Percentiles rank a stretch among this genome's conserved stretches.
These are phyloP conservation scores for Kwoniella mangroviensis DNA, from an alignment of 768 basidiomycete genomes.

Conservation along the genomic window DNA sequence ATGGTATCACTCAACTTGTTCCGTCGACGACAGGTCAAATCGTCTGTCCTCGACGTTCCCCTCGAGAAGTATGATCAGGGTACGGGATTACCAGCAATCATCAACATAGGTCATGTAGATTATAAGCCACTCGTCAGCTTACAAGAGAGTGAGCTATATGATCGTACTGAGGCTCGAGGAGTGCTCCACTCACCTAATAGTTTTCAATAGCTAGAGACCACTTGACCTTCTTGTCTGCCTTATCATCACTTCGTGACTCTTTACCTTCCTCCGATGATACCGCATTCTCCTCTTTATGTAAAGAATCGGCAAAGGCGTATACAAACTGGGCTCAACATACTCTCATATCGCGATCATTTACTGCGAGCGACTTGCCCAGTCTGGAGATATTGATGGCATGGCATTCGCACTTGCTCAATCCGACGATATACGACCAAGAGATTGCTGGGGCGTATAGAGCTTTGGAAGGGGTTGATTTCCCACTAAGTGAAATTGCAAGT, in stretches of 20 bases:
- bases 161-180: not conserved
- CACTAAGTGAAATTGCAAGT: constrained; percentile 18
- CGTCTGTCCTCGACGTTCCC: constrained; percentile 7
- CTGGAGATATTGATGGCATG: constrained; percentile 40
- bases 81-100: constrained; percentile 7
- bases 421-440: constrained; percentile 26
- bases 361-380: constrained; percentile 9
- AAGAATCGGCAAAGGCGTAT: constrained; percentile 8
- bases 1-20: constrained; percentile 17
- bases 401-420: constrained; percentile 46
- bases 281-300: not conserved
- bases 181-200: not conserved
- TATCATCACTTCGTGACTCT: constrained; percentile 1
- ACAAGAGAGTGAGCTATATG: constrained; percentile 13
- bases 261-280: not conserved
- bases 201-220: constrained; percentile 5
- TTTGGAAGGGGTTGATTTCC: constrained; percentile 13
- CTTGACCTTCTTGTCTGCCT: constrained; percentile 9
- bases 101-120: constrained; percentile 6
- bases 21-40: constrained; percentile 10
- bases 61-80: constrained; percentile 1
- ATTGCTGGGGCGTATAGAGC: constrained; percentile 8
- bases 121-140: constrained; percentile 7
- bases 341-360: not conserved
- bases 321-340: constrained; percentile 15